Percentiles rank a stretch among this genome's conserved stretches.
phyloP scores from a whole-genome alignment of 225 moss, liverwort and hornwort genomes.

The Bryum argenteum region DNA sequence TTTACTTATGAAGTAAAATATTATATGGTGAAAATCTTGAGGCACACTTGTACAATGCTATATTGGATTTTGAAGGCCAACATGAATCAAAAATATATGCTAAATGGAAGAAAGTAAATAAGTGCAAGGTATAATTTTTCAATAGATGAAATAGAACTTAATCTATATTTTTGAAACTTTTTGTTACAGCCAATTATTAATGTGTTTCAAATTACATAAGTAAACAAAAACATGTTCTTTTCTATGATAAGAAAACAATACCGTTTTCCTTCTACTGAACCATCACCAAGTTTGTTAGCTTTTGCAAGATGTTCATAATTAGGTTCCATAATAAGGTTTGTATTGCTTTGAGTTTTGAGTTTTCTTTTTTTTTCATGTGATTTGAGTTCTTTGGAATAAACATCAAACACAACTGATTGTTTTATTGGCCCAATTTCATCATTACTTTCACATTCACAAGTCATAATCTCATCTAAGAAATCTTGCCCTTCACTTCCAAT shows the following conservation, averaged over 20 bases:
- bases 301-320: neutral
- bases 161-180: no score
- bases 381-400: slow-evolving; percentile 19
- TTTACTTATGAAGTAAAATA: no score
- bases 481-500: slow-evolving; percentile 46
- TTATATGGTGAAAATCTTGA: no score
- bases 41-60: no score
- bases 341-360: neutral
- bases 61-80: no score
- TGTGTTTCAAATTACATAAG: no score
- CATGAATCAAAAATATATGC: no score
- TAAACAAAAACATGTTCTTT: no score
- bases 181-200: no score
- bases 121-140: no score
- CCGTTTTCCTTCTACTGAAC: slow-evolving; percentile 25
- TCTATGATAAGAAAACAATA: neutral
- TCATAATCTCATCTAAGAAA: slow-evolving; percentile 54
- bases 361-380: slow-evolving; percentile 1
- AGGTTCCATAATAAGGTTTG: neutral
- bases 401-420: neutral
- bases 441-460: slow-evolving; percentile 33
- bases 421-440: slow-evolving; percentile 11
- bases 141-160: no score
- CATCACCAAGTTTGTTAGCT: slow-evolving; percentile 2
- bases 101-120: no score